Percentiles rank a stretch among this genome's conserved stretches.
These are phyloP conservation scores for Blumeria graminis DNA, from an alignment of 2,329 filamentous ascomycete species.

Conservation along the genomic window DNA sequence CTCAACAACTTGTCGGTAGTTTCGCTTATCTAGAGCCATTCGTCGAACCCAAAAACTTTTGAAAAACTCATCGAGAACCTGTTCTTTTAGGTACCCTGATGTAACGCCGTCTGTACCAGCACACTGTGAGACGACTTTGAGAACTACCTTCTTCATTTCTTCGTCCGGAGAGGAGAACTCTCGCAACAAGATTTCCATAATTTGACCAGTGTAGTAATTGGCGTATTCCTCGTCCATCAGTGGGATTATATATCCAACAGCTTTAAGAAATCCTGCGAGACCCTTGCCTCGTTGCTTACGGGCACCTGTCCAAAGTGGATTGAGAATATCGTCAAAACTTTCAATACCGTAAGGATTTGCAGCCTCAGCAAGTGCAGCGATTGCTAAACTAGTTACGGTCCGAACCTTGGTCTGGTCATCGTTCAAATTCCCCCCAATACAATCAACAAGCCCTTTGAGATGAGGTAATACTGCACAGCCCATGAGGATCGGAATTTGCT, in stretches of 20 bases:
- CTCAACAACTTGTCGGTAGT: slow-evolving; percentile 93
- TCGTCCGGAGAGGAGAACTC: slow-evolving; percentile 95
- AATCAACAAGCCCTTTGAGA: slow-evolving; percentile 86
- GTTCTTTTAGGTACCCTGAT: slow-evolving; percentile 79
- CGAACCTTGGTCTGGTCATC: slow-evolving; percentile 96
- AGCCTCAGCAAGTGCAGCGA: slow-evolving; percentile 84
- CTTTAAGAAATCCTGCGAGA: slow-evolving; percentile 85
- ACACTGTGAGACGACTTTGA: slow-evolving; percentile 93
- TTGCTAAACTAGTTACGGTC: slow-evolving; percentile 84
- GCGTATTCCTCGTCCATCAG: slow-evolving; percentile 99
- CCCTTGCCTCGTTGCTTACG: slow-evolving; percentile 84
- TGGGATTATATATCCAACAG: slow-evolving; percentile 92
- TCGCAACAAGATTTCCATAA: slow-evolving; percentile 92
- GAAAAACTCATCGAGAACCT: slow-evolving; percentile 89
- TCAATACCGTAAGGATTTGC: slow-evolving; percentile 98
- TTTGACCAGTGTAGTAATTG: slow-evolving; percentile 95
- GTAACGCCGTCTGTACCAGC: slow-evolving; percentile 88
- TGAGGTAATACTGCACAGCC: slow-evolving; percentile 90
- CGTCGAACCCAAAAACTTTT: slow-evolving; percentile 95
- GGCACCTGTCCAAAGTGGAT: slow-evolving; percentile 83
- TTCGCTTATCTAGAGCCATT: slow-evolving; percentile 93
- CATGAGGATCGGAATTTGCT: slow-evolving; percentile 97
- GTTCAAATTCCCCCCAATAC: slow-evolving; percentile 84
- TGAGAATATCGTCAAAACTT: slow-evolving; percentile 92
- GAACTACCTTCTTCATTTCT: slow-evolving; percentile 98